A percentile compares a stretch with the other conserved stretches of the same genome.
Evolutionary conservation across 768 basidiomycete species (phyloP).

Genomic region (Mycena vitilis): DNA sequence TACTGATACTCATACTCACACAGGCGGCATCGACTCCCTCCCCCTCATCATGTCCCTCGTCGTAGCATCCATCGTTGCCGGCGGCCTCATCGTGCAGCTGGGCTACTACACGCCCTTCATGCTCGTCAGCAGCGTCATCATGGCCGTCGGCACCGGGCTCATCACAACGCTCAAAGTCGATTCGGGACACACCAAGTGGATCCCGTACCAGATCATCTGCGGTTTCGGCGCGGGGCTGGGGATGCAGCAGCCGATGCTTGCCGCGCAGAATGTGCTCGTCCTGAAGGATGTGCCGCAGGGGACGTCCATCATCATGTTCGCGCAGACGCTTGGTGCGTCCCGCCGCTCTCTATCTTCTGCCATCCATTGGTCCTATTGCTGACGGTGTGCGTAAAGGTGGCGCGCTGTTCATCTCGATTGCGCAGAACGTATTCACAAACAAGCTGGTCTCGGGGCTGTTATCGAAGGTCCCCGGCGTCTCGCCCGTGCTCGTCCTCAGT

Average conservation of each 20-base stretch:
- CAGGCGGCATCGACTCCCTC: slow-evolving; percentile 49
- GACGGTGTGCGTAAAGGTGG: slow-evolving; percentile 5
- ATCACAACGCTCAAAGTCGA: slow-evolving; percentile 44
- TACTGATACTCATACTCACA: no score
- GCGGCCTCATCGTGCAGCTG: slow-evolving; percentile 47
- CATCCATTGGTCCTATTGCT: no score
- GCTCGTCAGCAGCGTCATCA: slow-evolving; percentile 42
- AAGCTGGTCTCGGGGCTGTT: background rate
- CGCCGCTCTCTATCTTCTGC: no score
- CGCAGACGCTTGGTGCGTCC: slow-evolving; percentile 31
- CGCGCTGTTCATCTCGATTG: slow-evolving; percentile 21
- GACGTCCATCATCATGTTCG: slow-evolving; percentile 35
- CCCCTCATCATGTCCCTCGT: slow-evolving; percentile 52
- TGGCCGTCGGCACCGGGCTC: slow-evolving; percentile 50
- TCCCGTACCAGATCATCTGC: slow-evolving; percentile 40
- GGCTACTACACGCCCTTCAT: slow-evolving; percentile 50
- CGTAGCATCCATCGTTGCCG: slow-evolving; percentile 51
- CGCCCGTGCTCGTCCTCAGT: background rate
- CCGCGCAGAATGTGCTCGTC: slow-evolving; percentile 34
- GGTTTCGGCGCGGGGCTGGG: slow-evolving; percentile 46
- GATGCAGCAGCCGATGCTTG: slow-evolving; percentile 37
- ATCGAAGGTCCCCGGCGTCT: background rate
- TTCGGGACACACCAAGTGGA: slow-evolving; percentile 34
- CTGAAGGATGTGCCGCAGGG: slow-evolving; percentile 32
- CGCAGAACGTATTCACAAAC: background rate